Base-by-base conservation (phyloP, 768 basidiomycete genomes). In the Gloeostereum incarnatum region DNA sequence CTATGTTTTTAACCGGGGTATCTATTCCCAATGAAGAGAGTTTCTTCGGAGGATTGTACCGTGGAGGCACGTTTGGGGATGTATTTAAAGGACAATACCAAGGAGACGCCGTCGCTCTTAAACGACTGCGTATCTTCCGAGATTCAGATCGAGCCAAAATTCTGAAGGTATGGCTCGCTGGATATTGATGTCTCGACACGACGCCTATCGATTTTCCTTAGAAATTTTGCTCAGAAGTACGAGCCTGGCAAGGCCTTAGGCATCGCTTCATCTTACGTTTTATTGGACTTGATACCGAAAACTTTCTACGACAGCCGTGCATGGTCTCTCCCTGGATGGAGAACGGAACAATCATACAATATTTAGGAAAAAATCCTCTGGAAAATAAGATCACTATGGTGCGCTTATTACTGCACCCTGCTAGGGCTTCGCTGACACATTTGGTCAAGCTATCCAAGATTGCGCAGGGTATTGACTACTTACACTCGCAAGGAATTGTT, bases 151-250 rank as follows among this genome's bases (percentile, higher is more conserved):
- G 38, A 5, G 27, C 30, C 17, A 37, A 18, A 16, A 31, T 42
- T 11, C 42, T 38, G 17, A 30, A 29, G 35, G 45, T 45, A 14
- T 25, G 41, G 37, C 9, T n/a, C n/a, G n/a, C n/a, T n/a, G n/a
- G n/a, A n/a, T n/a, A n/a, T n/a, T n/a, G 8, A 9, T 16, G 17
- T 10, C 8, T 35, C 25, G 1, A 18, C 14, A 18, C 4, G 7
- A n/a, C 6, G 37, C 18, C 9, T 7, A 39, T 10, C 3, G 6
- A 31, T 13, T 14, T 31, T 45, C n/a, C n/a, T n/a, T n/a, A 49
- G 50, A 43, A 35, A 39, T 46, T 51, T 17, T 49, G 44, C 33
- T 21, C 38, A 31, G 49, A 49, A 38, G 48, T 49, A 5, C 33
- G 44, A 4, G 31, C 45, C 9, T 51, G 50, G 50, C 38, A 40